phyloP scores from a whole-genome alignment of 805 yeast genomes.

The Pichia membranifaciens region DNA sequence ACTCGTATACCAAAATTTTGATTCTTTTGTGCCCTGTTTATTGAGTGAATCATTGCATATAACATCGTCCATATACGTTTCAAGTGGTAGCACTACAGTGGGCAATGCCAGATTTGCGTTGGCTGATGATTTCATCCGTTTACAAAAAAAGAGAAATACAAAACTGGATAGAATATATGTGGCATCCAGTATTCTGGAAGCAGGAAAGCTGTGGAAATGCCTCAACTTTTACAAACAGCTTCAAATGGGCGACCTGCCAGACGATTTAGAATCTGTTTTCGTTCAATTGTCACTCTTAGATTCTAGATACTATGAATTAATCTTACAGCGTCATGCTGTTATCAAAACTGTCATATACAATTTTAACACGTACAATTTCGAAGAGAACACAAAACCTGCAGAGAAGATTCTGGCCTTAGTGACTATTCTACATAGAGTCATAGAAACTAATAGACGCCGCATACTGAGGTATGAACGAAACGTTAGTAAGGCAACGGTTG shows the following conservation, averaged over 20 bases:
- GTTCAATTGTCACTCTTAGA: conserved; percentile 18
- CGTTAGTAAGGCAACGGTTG: conserved; percentile 4
- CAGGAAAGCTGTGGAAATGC: conserved; percentile 1
- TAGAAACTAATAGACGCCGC: background rate
- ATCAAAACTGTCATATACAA: background rate
- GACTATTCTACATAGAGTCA: conserved; percentile 1
- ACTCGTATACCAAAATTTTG: background rate
- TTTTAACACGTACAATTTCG: background rate
- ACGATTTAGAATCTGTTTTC: conserved; percentile 15
- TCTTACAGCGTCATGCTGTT: conserved; percentile 6
- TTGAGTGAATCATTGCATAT: conserved; percentile 19
- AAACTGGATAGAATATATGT: conserved; percentile 15
- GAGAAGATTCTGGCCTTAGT: conserved; percentile 4
- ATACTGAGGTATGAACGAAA: background rate
- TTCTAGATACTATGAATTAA: conserved; percentile 22
- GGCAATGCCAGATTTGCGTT: background rate
- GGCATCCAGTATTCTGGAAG: conserved; percentile 20
- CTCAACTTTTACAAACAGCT: background rate
- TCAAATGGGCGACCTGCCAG: background rate
- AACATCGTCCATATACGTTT: conserved; percentile 1
- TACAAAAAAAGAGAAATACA: conserved; percentile 10
- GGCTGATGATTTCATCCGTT: background rate
- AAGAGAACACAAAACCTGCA: background rate
- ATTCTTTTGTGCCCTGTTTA: conserved; percentile 18
- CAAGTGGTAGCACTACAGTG: background rate